Base-by-base conservation (phyloP, 1,284 basidiomycete genomes). In the Pseudomicrostroma phylloplanum region DNA sequence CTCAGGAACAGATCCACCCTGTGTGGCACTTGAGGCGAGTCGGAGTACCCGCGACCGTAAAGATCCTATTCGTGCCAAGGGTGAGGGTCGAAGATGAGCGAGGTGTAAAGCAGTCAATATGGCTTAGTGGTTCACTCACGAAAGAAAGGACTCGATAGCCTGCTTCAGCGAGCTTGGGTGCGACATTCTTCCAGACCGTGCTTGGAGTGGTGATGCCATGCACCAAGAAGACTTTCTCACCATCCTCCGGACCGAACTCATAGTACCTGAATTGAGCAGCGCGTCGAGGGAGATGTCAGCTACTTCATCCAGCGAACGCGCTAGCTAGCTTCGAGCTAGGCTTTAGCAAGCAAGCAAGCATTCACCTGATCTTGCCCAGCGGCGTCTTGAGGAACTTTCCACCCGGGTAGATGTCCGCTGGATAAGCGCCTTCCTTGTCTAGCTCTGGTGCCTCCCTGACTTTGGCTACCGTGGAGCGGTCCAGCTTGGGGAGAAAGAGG, bases 341-440 rank as follows among this genome's bases (percentile, higher is more conserved):
- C 30, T 9, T 36, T 36, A 9, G 30, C 30, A 36, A 36, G 30
- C 30, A 36, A 9, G 30, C 30, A 36, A 36, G 30, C 30, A 36
- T 36, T 36, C 30, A 36, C 30, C 30, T 36, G 46, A 48, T 48
- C n/a, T 23, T n/a, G 23, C 46, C 46, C 7, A 48, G n/a, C n/a
- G 46, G 46, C 46, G 46, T 48, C n/a, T 48, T 23, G 4, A 48
- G 46, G n/a, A n/a, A 48, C 7, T 48, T 48, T 7, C 46, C 46
- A 23, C 46, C 46, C 23, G 46, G 46, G 46, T n/a, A 48, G 46
- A 48, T 12, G 46, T 48, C 46, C 46, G 23, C 17, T n/a, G 46
- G 46, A 11, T 48, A 48, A 11, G 46, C n/a, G 46, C 46, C 46
- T 12, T 48, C 46, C 46, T 48, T 48, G 17, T 23, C 46, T 48